phyloP scores from a whole-genome alignment of 202 grass and related monocot species.

The Zizania palustris region DNA sequence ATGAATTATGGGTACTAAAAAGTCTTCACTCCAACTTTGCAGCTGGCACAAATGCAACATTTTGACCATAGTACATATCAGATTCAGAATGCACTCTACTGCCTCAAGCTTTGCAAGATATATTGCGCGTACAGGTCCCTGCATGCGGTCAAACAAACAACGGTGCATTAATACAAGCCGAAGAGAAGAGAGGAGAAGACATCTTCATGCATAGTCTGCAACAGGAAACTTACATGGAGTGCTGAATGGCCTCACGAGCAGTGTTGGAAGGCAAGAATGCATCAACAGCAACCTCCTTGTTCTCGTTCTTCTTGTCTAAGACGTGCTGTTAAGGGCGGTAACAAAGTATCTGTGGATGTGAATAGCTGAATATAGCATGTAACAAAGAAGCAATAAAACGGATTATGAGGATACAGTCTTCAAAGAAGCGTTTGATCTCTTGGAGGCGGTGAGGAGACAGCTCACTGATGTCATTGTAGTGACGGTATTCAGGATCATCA shows the following conservation, averaged over 20 bases:
- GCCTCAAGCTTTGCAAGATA: slow-evolving; percentile 64
- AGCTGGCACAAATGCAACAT: not conserved
- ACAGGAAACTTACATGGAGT: slow-evolving; percentile 49
- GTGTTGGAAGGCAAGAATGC: slow-evolving; percentile 54
- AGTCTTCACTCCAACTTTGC: slow-evolving; percentile 9
- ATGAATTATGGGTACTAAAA: not conserved
- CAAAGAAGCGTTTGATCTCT: slow-evolving; percentile 85
- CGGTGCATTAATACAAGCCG: not conserved
- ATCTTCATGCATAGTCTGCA: not conserved
- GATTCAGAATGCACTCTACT: slow-evolving; percentile 28
- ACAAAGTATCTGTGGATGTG: slow-evolving; percentile 4
- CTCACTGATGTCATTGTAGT: slow-evolving; percentile 85
- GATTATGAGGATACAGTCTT: slow-evolving; percentile 77
- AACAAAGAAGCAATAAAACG: slow-evolving; percentile 5
- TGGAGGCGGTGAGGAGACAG: slow-evolving; percentile 79
- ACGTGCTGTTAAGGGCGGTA: slow-evolving; percentile 36
- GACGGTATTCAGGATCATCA: slow-evolving; percentile 91
- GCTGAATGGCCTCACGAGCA: slow-evolving; percentile 59
- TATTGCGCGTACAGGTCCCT: slow-evolving; percentile 71
- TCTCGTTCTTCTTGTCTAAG: slow-evolving; percentile 64
- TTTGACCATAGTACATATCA: not conserved
- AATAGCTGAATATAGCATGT: too few species aligned
- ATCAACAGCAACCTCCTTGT: slow-evolving; percentile 61
- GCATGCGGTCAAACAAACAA: slow-evolving; percentile 32
- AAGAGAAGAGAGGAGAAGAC: not conserved